Conservation (phyloP, 2,329 filamentous ascomycete species). For the Phaeophleospora eucalypticola region DNA sequence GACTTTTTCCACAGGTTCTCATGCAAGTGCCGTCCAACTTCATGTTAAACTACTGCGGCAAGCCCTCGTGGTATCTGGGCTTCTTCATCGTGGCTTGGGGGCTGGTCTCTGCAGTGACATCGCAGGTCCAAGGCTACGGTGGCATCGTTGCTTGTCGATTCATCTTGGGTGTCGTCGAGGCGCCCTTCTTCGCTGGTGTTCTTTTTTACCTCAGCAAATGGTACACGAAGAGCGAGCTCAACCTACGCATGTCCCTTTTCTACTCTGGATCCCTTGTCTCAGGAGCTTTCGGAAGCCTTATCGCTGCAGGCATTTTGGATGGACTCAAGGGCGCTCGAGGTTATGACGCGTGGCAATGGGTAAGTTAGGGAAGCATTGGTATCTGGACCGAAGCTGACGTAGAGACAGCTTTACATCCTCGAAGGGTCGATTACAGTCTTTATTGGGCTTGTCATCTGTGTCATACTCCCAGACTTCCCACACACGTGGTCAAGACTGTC, state of each 20-base stretch:
- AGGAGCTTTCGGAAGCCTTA: conserved; percentile 65
- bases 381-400: conserved; percentile 1
- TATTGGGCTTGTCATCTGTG: conserved; percentile 28
- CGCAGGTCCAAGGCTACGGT: conserved; percentile 25
- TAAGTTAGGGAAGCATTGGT: background rate
- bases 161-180: conserved; percentile 63
- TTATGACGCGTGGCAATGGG: conserved; percentile 53
- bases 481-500: conserved; percentile 40
- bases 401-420: conserved; percentile 40
- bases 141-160: conserved; percentile 37
- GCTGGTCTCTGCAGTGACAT: conserved; percentile 56
- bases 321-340: conserved; percentile 59
- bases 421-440: conserved; percentile 28
- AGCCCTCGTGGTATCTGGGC: conserved; percentile 59
- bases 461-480: conserved; percentile 48
- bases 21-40: conserved; percentile 61
- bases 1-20: conserved; percentile 20
- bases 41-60: conserved; percentile 62
- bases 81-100: conserved; percentile 79
- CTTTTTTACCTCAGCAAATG: conserved; percentile 61
- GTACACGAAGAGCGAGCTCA: conserved; percentile 67
- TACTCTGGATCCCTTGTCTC: conserved; percentile 67
- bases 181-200: conserved; percentile 44
- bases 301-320: conserved; percentile 58
- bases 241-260: conserved; percentile 60